Evolutionary conservation across 2,329 filamentous ascomycete species (phyloP), one percentile per base, ranked within the genome.

Genomic region (Diaporthe citri): DNA sequence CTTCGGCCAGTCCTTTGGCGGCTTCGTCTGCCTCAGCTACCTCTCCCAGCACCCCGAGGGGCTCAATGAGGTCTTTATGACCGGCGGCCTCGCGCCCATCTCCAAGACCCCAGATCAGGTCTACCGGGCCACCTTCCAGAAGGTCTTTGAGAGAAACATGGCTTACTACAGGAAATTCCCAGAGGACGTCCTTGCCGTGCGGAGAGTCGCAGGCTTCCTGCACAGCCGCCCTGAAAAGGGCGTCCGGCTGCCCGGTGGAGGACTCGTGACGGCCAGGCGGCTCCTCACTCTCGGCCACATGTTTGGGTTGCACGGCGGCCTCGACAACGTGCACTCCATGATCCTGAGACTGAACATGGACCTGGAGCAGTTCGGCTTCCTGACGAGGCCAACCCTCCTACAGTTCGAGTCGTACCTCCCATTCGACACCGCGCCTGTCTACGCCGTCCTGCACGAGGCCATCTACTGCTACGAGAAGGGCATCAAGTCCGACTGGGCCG

Each of bases 1-100:
- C 41, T 93, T 97, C 77, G 96, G 96, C 12, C 96, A 98, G 85
- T 96, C 93, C 22, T 98, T 97, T 83, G 96, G 96, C 52, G 96
- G 96, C 1, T 98, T 98, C 83, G 94, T 95, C 80, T 89, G 88
- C 64, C 87, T 95, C 46, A 96, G 93, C 10, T 98, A 98, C 82
- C 89, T 98, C 22, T 97, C 94, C 3, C 92, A 94, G 82, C 92
- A 90, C 79, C 94, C 95, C 0, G 89, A 95, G 74, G 93, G 94
- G 1, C 84, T 98, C 34, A 91, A 92, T 41, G 96, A 98, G 85
- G 91, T 91, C 34, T 98, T 97, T 81, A 88, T 96, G 46, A 94
- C 94, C 15, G 96, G 96, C 51, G 96, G 96, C 0, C 87, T 98
- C 59, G 93, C 95, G 20, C 94, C 96, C 0, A 86, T 98, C 15